Conservation (phyloP, 352 stramenopile species). For the Peronospora belbahrii region DNA sequence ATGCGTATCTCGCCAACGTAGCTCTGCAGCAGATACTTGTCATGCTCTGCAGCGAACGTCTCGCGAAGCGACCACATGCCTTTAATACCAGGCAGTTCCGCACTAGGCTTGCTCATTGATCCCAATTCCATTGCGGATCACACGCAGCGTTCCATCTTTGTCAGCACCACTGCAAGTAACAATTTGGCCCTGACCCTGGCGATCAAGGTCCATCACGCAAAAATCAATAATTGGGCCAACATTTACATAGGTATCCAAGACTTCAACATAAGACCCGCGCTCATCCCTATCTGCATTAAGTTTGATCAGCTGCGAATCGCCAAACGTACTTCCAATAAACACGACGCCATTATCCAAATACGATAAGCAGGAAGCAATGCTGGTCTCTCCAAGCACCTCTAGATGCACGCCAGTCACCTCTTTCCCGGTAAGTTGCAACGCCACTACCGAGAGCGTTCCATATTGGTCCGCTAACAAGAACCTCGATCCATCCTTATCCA, state of each 20-base stretch:
- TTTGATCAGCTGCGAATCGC: conserved; percentile 94
- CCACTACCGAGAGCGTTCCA: conserved; percentile 83
- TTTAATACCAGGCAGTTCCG: conserved; percentile 95
- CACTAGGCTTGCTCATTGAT: conserved; percentile 94
- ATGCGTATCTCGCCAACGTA: conserved; percentile 95
- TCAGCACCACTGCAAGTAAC: conserved; percentile 95
- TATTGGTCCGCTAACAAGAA: conserved; percentile 89
- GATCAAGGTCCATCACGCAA: conserved; percentile 93
- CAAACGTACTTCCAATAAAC: conserved; percentile 92
- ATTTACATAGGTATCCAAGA: conserved; percentile 96
- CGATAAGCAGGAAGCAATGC: conserved; percentile 83
- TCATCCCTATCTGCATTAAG: conserved; percentile 77
- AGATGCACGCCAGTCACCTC: conserved; percentile 82
- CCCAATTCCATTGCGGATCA: conserved; percentile 98
- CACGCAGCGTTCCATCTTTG: conserved; percentile 92
- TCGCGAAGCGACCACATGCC: conserved; percentile 94
- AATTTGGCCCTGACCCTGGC: conserved; percentile 91
- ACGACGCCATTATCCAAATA: conserved; percentile 94
- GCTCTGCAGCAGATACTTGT: conserved; percentile 94
- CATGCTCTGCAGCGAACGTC: conserved; percentile 77
- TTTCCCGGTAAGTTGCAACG: conserved; percentile 65
- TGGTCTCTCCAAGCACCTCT: conserved; percentile 91
- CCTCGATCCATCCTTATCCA: conserved; percentile 84
- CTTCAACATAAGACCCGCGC: conserved; percentile 84
- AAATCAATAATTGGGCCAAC: conserved; percentile 98